Conservation (phyloP, 768 basidiomycete species). For the Chalciporus sphaerocephalus region DNA sequence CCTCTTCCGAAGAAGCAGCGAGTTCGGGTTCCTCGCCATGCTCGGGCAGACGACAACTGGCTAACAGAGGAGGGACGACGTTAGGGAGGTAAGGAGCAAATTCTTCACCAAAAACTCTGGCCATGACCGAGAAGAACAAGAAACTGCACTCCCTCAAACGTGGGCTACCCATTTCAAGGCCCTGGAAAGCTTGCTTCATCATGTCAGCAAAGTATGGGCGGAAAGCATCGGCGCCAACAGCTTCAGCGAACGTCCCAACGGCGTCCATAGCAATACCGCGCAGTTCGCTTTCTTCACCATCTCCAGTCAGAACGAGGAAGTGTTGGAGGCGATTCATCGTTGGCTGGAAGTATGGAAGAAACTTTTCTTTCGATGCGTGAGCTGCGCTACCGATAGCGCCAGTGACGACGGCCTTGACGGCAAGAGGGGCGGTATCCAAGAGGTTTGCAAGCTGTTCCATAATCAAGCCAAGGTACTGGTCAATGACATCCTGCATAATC, state of each 20-base stretch:
- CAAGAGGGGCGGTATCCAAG: slow-evolving; percentile 79
- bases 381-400: slow-evolving; percentile 98
- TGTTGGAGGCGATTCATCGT: slow-evolving; percentile 86
- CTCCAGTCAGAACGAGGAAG: slow-evolving; percentile 79
- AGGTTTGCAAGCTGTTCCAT: slow-evolving; percentile 91
- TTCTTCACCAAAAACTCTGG: slow-evolving; percentile 92
- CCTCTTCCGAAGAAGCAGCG: slow-evolving; percentile 49
- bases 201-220: slow-evolving; percentile 92
- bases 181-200: slow-evolving; percentile 94
- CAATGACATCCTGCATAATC: slow-evolving; percentile 85
- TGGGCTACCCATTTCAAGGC: slow-evolving; percentile 80
- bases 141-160: slow-evolving; percentile 92
- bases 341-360: slow-evolving; percentile 90
- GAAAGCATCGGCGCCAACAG: slow-evolving; percentile 92
- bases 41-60: slow-evolving; percentile 80
- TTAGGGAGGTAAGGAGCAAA: slow-evolving; percentile 83
- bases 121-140: slow-evolving; percentile 98
- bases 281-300: slow-evolving; percentile 90
- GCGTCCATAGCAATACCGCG: slow-evolving; percentile 98
- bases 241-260: slow-evolving; percentile 97
- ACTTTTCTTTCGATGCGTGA: slow-evolving; percentile 87
- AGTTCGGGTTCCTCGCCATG: slow-evolving; percentile 52
- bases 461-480: slow-evolving; percentile 86
- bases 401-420: slow-evolving; percentile 90
- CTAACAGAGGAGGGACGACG: slow-evolving; percentile 82